Evolutionary conservation across 177 flowering plant genomes (phyloP).

Genomic region (Vitis hybrid): DNA sequence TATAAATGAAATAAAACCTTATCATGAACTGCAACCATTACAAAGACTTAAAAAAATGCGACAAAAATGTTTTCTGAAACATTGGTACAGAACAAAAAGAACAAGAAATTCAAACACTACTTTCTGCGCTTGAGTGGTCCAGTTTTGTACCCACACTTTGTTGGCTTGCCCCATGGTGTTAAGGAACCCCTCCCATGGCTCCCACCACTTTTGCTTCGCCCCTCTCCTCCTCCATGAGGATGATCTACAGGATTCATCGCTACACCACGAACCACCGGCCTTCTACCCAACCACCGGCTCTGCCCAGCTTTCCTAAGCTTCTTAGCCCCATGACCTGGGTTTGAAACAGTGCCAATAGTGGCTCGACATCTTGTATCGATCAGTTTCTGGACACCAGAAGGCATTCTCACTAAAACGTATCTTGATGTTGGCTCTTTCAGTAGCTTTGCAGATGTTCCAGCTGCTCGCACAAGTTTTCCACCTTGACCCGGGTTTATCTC

Average conservation of each 20-base stretch:
- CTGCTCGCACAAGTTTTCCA: constrained; percentile 49
- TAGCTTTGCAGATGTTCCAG: constrained; percentile 47
- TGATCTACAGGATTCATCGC: constrained; percentile 63
- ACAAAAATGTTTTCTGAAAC: neutral
- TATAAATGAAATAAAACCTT: too few relatives aligned
- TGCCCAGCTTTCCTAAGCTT: constrained; percentile 56
- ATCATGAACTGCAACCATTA: neutral
- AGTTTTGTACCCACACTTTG: constrained; percentile 48
- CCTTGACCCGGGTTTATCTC: constrained; percentile 57
- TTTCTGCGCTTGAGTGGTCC: constrained; percentile 29
- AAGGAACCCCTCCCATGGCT: constrained; percentile 30
- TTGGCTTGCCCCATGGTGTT: constrained; percentile 58
- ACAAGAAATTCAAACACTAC: neutral
- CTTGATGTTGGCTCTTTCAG: constrained; percentile 41
- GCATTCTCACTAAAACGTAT: constrained; percentile 29
- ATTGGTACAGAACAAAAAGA: too few relatives aligned
- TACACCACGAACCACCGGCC: constrained; percentile 53
- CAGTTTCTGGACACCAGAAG: constrained; percentile 39
- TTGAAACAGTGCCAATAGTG: constrained; percentile 41
- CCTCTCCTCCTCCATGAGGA: constrained; percentile 70
- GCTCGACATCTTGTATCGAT: constrained; percentile 44
- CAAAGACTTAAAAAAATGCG: neutral
- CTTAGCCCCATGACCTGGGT: constrained; percentile 30
- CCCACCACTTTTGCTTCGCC: constrained; percentile 51
- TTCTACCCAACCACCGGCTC: constrained; percentile 45